These are phyloP conservation scores for Hypericum androsaemum DNA, from an alignment of 345 rosid genomes.

Conservation along the genomic window DNA sequence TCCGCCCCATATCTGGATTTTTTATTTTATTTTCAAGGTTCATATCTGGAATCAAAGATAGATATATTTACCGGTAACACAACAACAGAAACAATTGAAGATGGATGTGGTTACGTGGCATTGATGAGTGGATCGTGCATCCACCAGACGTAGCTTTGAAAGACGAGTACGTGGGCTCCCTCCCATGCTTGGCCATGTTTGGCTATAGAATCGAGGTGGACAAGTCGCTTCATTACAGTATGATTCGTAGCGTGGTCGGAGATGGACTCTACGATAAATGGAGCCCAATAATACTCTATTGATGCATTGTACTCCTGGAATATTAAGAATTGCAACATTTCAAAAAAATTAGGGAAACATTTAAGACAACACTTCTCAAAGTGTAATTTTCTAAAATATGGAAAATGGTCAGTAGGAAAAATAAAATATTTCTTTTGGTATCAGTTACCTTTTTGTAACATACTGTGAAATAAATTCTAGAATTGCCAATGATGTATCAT, in stretches of 20 bases:
- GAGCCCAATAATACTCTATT: conserved; percentile 94
- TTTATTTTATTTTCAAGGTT: too few relatives aligned
- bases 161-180: conserved; percentile 61
- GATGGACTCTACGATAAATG: conserved; percentile 74
- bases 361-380: too few relatives aligned
- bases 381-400: too few relatives aligned
- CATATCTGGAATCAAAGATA: too few relatives aligned
- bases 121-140: conserved; percentile 77
- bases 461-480: too few relatives aligned
- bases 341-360: too few relatives aligned
- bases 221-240: conserved; percentile 61
- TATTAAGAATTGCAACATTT: conserved; percentile 2
- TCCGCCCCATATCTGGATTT: conserved; percentile 53
- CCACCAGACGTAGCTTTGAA: conserved; percentile 97
- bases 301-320: conserved; percentile 71
- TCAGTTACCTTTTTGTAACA: too few relatives aligned
- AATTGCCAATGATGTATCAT: too few relatives aligned
- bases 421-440: too few relatives aligned
- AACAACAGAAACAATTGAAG: not conserved
- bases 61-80: too few relatives aligned
- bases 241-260: conserved; percentile 94
- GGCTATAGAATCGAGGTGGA: conserved; percentile 66
- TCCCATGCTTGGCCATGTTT: conserved; percentile 76
- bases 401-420: too few relatives aligned
- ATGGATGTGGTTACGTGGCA: conserved; percentile 42